A percentile compares a stretch with the other conserved stretches of the same genome.
Conservation (phyloP, 169 alveolate genomes). For the Miamiensis avidus region DNA sequence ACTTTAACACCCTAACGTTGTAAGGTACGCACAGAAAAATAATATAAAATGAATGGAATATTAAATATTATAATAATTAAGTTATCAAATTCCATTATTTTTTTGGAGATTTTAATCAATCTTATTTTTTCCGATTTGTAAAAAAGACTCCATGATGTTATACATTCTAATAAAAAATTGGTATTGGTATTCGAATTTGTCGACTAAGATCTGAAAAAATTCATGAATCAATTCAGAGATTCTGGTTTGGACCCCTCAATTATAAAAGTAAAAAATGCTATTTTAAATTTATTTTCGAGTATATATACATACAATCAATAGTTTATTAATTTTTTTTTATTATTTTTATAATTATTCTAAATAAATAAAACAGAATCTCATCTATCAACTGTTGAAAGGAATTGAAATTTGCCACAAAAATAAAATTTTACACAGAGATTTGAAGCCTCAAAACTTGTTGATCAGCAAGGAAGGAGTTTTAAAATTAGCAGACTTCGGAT, state of each 20-base stretch:
- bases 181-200: conserved; percentile 98
- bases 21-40: conserved; percentile 61
- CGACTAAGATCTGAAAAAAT: conserved; percentile 97
- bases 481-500: conserved; percentile 99
- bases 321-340: no score
- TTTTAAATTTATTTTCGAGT: background rate
- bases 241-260: conserved; percentile 59
- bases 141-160: conserved; percentile 94
- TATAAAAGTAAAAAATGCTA: conserved; percentile 47
- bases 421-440: conserved; percentile 98
- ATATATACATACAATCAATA: background rate
- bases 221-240: conserved; percentile 92
- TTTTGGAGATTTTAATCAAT: no score
- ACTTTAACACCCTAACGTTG: conserved; percentile 98
- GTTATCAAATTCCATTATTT: background rate
- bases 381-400: conserved; percentile 96
- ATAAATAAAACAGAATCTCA: conserved; percentile 53
- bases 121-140: conserved; percentile 13
- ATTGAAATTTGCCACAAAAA: conserved; percentile 94
- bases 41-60: background rate
- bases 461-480: conserved; percentile 89
- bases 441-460: conserved; percentile 98
- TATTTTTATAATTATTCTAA: background rate
- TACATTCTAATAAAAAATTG: conserved; percentile 96
- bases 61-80: background rate